These are phyloP conservation scores for Aspergillus brasiliensis DNA, from an alignment of 2,329 filamentous ascomycete genomes.

Conservation along the genomic window DNA sequence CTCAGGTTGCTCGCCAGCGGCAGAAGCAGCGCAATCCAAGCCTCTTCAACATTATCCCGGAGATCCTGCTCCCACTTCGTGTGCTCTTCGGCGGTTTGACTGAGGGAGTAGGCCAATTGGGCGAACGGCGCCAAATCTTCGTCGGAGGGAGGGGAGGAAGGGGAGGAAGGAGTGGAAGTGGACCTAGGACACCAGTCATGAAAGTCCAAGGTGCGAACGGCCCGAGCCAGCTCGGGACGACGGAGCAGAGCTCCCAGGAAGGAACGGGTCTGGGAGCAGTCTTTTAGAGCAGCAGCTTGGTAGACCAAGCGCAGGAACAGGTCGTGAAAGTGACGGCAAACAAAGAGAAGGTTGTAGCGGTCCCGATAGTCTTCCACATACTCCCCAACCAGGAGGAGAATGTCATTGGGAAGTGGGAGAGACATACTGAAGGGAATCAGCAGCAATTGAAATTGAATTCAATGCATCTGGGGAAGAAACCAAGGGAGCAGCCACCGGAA, in stretches of 20 bases:
- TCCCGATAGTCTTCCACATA: constrained; percentile 27
- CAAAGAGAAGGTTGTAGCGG: constrained; percentile 30
- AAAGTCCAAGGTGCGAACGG: constrained; percentile 27
- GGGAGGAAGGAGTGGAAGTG: not conserved
- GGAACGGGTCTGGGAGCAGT: constrained; percentile 20
- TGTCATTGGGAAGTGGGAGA: constrained; percentile 29
- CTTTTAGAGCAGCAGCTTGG: constrained; percentile 19
- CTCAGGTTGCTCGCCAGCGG: constrained; percentile 28
- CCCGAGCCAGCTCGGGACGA: constrained; percentile 26
- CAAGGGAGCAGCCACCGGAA: constrained; percentile 1
- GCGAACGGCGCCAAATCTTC: constrained; percentile 15
- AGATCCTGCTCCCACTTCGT: constrained; percentile 27
- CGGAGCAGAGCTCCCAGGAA: constrained; percentile 25
- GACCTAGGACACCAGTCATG: constrained; percentile 21
- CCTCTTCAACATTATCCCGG: constrained; percentile 23
- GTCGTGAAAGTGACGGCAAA: constrained; percentile 29
- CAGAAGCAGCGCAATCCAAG: constrained; percentile 31
- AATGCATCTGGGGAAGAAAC: constrained; percentile 3
- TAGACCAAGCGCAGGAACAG: constrained; percentile 31
- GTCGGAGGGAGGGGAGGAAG: not conserved
- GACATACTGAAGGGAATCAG: constrained; percentile 24
- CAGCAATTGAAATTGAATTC: not conserved
- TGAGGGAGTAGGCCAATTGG: constrained; percentile 10
- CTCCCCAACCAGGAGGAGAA: constrained; percentile 33
- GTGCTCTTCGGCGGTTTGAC: constrained; percentile 24